Base-by-base conservation (phyloP, 495 filamentous ascomycete species). In the Tuber magnatum region DNA sequence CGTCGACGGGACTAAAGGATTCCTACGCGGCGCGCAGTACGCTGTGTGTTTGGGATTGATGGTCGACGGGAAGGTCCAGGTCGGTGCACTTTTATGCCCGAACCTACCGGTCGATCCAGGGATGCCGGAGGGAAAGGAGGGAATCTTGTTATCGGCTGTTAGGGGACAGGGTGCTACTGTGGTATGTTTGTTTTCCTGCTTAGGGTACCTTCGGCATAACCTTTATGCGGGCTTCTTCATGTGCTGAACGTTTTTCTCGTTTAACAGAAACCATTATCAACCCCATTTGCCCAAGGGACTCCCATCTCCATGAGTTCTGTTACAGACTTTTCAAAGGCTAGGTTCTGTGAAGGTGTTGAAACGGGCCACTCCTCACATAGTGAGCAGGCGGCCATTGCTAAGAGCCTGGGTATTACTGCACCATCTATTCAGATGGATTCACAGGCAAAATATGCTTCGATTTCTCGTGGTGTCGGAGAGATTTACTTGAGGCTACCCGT, bases 1-100 rank as follows among this genome's bases (percentile, higher is more conserved):
- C 51, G 97, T 99, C 75, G 95, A 99, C 84, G 95, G 95, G 69
- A 99, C 95, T 73, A 95, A 96, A 84, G 95, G 95, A 40, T 99
- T 99, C 85, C 86, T 99, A 71, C 88, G 95, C 70, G 96, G 96
- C n/a, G 95, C 93, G 28, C 95, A 99, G 85, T 99, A 99, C 82
- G 95, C 95, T 38, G 93, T 99, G 42, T 97, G 94, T 83, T 88
- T 99, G 1, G 95, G 88, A 44, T 85, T 99, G 80, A 91, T 99
- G 80, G 92, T 93, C 42, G 93, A 97, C 78, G 95, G 94, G n/a
- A 90, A 96, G 70, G 93, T 97, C 76, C 94, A 94, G 82, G 93
- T 96, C 72, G 95, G 94, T 71, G 96, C 94, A 71, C 87, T 99
- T 51, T 96, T 92, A 75, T 97, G 94, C 83, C 95, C 95, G 18